These are phyloP conservation scores for Elongisporangium undulatum DNA, from an alignment of 352 stramenopile species.

Conservation along the genomic window DNA sequence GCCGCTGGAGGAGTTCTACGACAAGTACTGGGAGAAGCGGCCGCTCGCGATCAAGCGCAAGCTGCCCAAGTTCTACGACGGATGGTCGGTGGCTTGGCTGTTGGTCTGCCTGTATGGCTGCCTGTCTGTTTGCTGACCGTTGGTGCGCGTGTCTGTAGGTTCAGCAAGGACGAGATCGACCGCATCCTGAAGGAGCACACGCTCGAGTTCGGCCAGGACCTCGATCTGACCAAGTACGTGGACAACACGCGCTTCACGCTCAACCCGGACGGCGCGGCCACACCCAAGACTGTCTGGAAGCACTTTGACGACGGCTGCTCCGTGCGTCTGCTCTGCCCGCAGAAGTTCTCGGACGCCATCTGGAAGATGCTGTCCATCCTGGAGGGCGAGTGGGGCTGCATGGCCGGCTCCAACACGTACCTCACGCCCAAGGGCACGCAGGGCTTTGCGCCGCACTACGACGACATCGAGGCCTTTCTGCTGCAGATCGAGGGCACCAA, in stretches of 20 bases:
- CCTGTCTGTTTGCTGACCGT: neutral
- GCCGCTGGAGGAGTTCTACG: conserved; percentile 87
- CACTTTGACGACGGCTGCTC: conserved; percentile 87
- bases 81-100: conserved; percentile 33
- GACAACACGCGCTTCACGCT: conserved; percentile 71
- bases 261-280: conserved; percentile 52
- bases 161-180: conserved; percentile 67
- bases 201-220: conserved; percentile 72
- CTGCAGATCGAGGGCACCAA: conserved; percentile 92
- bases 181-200: conserved; percentile 72
- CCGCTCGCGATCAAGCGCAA: conserved; percentile 85
- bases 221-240: conserved; percentile 89
- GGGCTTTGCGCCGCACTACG: conserved; percentile 97
- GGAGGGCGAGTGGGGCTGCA: conserved; percentile 92
- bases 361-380: conserved; percentile 92
- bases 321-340: conserved; percentile 90
- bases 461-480: conserved; percentile 96
- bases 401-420: conserved; percentile 94
- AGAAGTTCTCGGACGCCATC: conserved; percentile 86
- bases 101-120: conserved; percentile 4
- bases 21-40: conserved; percentile 91
- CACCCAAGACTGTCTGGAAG: conserved; percentile 68
- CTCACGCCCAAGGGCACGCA: conserved; percentile 90
- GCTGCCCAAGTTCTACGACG: conserved; percentile 64
- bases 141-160: conserved; percentile 13